Evolutionary conservation across 768 basidiomycete genomes (phyloP), one percentile per base, ranked within the genome.

Genomic region (Collybia mongolica): DNA sequence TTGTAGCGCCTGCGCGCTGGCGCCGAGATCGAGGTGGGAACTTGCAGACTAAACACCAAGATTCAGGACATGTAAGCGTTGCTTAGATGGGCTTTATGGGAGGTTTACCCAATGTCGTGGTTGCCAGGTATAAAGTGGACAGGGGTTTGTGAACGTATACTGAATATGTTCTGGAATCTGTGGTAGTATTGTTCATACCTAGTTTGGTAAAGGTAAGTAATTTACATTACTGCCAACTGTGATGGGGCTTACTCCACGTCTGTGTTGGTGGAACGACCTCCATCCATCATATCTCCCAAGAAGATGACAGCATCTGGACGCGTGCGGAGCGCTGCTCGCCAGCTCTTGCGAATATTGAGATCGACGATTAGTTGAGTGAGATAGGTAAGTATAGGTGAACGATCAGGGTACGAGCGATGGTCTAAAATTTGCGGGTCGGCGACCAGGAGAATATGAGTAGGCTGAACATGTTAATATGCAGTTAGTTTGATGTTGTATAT

Each of bases 231-330:
- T 15, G 43, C 45, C 45, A 52, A 49, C 32, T 44, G 44, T 23
- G 29, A 7, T 43, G 35, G 29, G n/a, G 14, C 90, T 65, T 62
- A 94, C 95, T 93, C 85, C 39, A 65, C 66, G 43, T 81, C 75
- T 2, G 77, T 64, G 77, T 88, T 88, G 18, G 72, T 72, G 22
- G 77, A 72, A 46, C 91, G 74, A 1, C 92, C 93, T 47, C 80
- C 83, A 59, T 96, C 93, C 82, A 96, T 82, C 90, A 96, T 89
- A 64, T 97, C 93, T 32, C 95, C 95, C 18, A 94, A 73, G 54
- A 96, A 88, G 2, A 97, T 71, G 4, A 96, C 80, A 12, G 71
- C 79, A 62, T 96, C 82, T 6, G 93, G 88, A 20, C 66, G 70
- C 46, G 81, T 72, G 5, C 72, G 68, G 45, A 80, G 72, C 2